Conservation (phyloP, 768 basidiomycete genomes). For the Chalciporus sphaerocephalus region DNA sequence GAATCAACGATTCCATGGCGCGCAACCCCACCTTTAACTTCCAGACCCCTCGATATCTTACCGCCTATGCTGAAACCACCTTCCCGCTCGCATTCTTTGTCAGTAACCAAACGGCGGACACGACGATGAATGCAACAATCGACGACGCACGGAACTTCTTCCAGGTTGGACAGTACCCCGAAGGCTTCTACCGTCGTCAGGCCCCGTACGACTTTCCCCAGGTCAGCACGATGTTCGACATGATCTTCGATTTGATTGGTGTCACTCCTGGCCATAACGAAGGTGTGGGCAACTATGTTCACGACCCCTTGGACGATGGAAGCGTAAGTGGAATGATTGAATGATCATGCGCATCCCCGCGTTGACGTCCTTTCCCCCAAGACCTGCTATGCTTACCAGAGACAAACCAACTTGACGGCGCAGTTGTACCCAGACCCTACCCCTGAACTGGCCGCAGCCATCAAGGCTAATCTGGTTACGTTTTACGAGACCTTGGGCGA, state of each 20-base stretch:
- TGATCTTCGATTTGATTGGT: neutral
- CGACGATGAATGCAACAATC: constrained; percentile 14
- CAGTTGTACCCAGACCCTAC: constrained; percentile 22
- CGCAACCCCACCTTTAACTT: constrained; percentile 22
- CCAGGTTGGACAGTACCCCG: constrained; percentile 14
- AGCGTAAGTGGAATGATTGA: constrained; percentile 8
- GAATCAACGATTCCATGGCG: constrained; percentile 27
- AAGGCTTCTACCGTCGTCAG: constrained; percentile 19
- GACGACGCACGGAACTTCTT: constrained; percentile 21
- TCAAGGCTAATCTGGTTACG: constrained; percentile 19
- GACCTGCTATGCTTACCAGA: constrained; percentile 19
- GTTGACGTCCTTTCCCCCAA: constrained; percentile 6
- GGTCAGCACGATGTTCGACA: constrained; percentile 1
- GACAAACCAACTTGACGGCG: constrained; percentile 18
- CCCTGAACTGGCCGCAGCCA: constrained; percentile 17
- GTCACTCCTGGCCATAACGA: constrained; percentile 18
- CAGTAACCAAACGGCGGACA: constrained; percentile 19
- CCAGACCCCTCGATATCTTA: constrained; percentile 17
- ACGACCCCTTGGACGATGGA: constrained; percentile 7
- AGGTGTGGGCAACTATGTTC: constrained; percentile 15
- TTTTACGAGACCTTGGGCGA: constrained; percentile 12
- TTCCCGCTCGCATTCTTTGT: constrained; percentile 27
- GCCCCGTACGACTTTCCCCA: constrained; percentile 6
- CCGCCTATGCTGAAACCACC: constrained; percentile 20
- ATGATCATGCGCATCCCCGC: neutral